These are phyloP conservation scores for Phytophthora crassamura DNA, from an alignment of 352 stramenopile genomes.

Conservation along the genomic window DNA sequence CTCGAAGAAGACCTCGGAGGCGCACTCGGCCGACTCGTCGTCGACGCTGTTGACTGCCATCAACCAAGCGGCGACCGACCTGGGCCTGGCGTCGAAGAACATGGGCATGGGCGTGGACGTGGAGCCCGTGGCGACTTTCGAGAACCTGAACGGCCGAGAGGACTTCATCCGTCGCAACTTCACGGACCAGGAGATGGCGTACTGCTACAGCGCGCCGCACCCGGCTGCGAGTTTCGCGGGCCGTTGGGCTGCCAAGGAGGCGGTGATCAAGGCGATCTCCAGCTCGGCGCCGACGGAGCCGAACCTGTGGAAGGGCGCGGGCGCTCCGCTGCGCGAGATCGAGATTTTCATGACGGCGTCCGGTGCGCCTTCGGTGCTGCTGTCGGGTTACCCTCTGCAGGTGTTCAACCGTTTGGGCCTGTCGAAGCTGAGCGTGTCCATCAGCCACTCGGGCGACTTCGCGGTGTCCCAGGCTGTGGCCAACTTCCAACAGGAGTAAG, in stretches of 20 bases:
- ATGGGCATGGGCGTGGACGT: slow-evolving; percentile 86
- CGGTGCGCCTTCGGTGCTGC: slow-evolving; percentile 74
- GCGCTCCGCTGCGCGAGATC: slow-evolving; percentile 83
- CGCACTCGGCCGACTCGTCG: slow-evolving; percentile 36
- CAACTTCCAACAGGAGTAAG: slow-evolving; percentile 55
- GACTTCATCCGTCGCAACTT: slow-evolving; percentile 91
- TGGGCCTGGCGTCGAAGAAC: slow-evolving; percentile 59
- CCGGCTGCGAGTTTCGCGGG: slow-evolving; percentile 88
- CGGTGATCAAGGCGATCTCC: slow-evolving; percentile 91
- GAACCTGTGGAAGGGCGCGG: slow-evolving; percentile 79
- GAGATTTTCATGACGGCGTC: slow-evolving; percentile 86
- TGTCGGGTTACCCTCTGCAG: slow-evolving; percentile 79
- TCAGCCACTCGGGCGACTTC: slow-evolving; percentile 91
- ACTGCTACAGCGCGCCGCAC: slow-evolving; percentile 66
- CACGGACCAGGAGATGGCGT: too few species aligned
- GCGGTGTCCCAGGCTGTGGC: slow-evolving; percentile 88
- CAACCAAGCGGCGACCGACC: slow-evolving; percentile 53
- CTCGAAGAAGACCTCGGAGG: slow-evolving; percentile 27
- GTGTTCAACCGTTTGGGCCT: slow-evolving; percentile 83
- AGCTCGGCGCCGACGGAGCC: slow-evolving; percentile 66
- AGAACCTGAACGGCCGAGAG: slow-evolving; percentile 76
- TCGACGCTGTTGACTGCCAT: slow-evolving; percentile 67
- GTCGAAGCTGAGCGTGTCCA: slow-evolving; percentile 84
- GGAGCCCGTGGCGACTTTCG: slow-evolving; percentile 85
- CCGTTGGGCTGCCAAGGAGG: slow-evolving; percentile 90